phyloP scores from a whole-genome alignment of 306 rosid species.

The Prunus mume region DNA sequence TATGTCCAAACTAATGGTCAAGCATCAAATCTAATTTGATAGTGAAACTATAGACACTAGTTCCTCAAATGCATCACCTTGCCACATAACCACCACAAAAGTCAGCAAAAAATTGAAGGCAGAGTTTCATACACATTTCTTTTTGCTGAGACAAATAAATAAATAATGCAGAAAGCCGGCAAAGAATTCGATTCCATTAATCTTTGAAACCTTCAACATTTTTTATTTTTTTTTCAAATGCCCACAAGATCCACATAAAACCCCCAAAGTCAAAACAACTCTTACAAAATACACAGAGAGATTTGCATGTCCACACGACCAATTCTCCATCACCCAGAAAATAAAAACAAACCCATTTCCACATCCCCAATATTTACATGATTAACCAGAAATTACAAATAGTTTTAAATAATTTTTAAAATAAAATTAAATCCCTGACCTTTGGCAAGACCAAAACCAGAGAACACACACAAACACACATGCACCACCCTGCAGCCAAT shows the following conservation, averaged over 20 bases:
- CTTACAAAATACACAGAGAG: background rate
- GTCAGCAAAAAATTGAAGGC: background rate
- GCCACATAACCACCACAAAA: background rate
- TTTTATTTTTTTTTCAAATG: background rate
- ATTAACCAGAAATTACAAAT: background rate
- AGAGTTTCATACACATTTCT: background rate
- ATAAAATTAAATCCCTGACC: background rate
- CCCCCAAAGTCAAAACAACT: background rate
- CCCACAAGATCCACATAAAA: background rate
- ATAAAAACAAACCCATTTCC: background rate
- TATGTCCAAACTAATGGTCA: background rate
- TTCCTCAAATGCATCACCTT: background rate
- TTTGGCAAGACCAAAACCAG: slow-evolving; percentile 3
- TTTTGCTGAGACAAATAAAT: background rate
- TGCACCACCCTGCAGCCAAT: background rate
- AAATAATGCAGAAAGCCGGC: background rate
- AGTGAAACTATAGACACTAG: background rate
- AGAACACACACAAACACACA: background rate
- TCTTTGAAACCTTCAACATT: slow-evolving; percentile 8
- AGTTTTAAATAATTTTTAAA: background rate
- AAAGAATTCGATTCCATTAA: background rate
- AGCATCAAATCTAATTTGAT: background rate
- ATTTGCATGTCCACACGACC: background rate
- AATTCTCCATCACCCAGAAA: slow-evolving; percentile 1
- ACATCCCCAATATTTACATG: background rate